Evolutionary conservation across 148 eudicot species (phyloP).

Genomic region (Mesembryanthemum crystallinum): DNA sequence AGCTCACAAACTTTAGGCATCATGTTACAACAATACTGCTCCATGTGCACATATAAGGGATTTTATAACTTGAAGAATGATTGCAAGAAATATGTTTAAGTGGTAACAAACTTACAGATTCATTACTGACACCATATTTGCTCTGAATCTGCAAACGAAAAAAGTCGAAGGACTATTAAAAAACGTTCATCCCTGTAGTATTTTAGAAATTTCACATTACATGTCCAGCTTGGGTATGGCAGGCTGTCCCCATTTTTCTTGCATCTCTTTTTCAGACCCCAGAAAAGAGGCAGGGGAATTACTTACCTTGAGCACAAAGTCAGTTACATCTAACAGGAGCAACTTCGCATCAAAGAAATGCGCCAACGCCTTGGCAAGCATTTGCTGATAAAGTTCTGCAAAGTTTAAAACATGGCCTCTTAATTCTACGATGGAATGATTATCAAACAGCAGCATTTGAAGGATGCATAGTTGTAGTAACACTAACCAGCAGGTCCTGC

Average conservation of each 20-base stretch:
- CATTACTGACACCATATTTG: conserved; percentile 70
- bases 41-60: background rate
- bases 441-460: background rate
- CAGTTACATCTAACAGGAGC: conserved; percentile 71
- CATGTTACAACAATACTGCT: background rate
- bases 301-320: conserved; percentile 76
- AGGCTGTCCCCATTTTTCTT: background rate
- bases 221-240: background rate
- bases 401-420: conserved; percentile 13
- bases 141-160: conserved; percentile 61
- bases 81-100: background rate
- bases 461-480: conserved; percentile 14
- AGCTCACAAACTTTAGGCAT: conserved; percentile 2
- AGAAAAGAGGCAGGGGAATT: background rate
- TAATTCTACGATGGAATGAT: background rate
- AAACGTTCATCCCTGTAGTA: background rate
- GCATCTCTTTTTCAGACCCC: background rate
- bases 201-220: background rate
- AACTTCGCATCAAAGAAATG: conserved; percentile 84
- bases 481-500: conserved; percentile 90
- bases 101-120: conserved; percentile 46
- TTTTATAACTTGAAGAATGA: background rate
- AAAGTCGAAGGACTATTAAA: background rate
- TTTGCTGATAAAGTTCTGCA: conserved; percentile 88
- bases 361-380: conserved; percentile 94